Percentiles rank a stretch among this genome's conserved stretches.
These are phyloP conservation scores for Bacidia rubella DNA, from an alignment of 495 filamentous ascomycete species.

Conservation along the genomic window DNA sequence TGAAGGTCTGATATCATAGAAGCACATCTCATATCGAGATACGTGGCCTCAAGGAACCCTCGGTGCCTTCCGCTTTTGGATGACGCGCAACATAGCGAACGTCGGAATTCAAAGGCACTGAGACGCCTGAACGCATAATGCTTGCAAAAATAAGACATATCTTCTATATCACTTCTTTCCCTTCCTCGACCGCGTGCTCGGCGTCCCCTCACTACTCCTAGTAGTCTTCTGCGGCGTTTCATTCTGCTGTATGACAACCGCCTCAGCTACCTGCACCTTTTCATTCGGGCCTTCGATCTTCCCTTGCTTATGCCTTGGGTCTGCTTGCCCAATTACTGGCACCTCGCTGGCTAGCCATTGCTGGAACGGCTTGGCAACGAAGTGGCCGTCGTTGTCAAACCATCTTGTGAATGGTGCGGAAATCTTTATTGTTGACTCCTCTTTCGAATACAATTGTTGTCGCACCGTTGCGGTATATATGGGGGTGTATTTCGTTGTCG, in stretches of 20 bases:
- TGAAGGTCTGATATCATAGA: too few species aligned
- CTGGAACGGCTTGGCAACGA: slow-evolving; percentile 75
- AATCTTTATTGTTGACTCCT: slow-evolving; percentile 31
- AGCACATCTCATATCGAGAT: too few species aligned
- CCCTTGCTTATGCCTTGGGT: slow-evolving; percentile 41
- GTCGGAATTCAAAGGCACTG: too few species aligned
- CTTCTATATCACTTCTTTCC: slow-evolving; percentile 6
- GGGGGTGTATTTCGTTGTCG: slow-evolving; percentile 61
- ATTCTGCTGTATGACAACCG: slow-evolving; percentile 6
- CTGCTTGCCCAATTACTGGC: slow-evolving; percentile 51
- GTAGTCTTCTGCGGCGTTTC: slow-evolving; percentile 7
- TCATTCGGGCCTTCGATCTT: slow-evolving; percentile 1
- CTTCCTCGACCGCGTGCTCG: slow-evolving; percentile 8
- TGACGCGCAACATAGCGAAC: too few species aligned
- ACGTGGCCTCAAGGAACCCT: too few species aligned
- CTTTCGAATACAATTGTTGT: slow-evolving; percentile 23
- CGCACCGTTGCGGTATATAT: slow-evolving; percentile 59
- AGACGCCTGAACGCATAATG: too few species aligned
- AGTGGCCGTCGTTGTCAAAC: slow-evolving; percentile 73
- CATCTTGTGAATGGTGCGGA: slow-evolving; percentile 65
- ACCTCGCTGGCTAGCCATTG: slow-evolving; percentile 60
- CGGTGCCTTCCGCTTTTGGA: too few species aligned
- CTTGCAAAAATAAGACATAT: too few species aligned
- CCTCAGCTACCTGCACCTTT: neutral
- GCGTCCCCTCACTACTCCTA: neutral